Evolutionary conservation across 768 basidiomycete genomes (phyloP).

Genomic region (Lactifluus volemus): DNA sequence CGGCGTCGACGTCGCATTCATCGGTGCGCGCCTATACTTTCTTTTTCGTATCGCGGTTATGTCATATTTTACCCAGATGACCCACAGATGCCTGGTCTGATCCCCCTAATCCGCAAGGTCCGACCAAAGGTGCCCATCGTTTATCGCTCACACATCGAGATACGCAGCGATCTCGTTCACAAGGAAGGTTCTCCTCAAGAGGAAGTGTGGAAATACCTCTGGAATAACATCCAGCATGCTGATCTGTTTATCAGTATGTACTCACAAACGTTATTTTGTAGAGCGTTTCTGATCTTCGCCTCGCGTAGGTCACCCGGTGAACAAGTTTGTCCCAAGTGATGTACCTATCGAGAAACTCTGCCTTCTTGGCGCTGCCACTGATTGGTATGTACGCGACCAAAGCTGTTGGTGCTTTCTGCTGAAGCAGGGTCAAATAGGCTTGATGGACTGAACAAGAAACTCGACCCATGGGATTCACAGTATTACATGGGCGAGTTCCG

Average conservation of each 20-base stretch:
- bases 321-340: conserved; percentile 85
- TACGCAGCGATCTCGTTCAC: conserved; percentile 72
- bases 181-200: conserved; percentile 75
- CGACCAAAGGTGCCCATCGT: conserved; percentile 82
- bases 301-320: conserved; percentile 69
- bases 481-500: conserved; percentile 89
- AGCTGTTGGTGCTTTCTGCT: background rate
- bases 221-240: conserved; percentile 82
- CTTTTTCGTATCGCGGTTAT: background rate
- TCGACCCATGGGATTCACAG: conserved; percentile 71
- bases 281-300: background rate
- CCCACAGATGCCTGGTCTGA: conserved; percentile 91
- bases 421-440: conserved; percentile 39
- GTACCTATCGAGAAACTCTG: conserved; percentile 65
- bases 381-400: conserved; percentile 48
- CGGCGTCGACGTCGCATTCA: conserved; percentile 82
- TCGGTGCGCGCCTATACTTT: conserved; percentile 40
- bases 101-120: conserved; percentile 82
- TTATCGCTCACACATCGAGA: conserved; percentile 95
- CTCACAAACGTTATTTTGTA: background rate
- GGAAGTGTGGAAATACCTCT: conserved; percentile 92
- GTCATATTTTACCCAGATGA: conserved; percentile 42
- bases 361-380: conserved; percentile 76
- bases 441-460: conserved; percentile 91
- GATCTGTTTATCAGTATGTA: conserved; percentile 81